Evolutionary conservation across 805 yeast species (phyloP), one percentile per base, ranked within the genome.

Genomic region (Kluyveromyces lactis): DNA sequence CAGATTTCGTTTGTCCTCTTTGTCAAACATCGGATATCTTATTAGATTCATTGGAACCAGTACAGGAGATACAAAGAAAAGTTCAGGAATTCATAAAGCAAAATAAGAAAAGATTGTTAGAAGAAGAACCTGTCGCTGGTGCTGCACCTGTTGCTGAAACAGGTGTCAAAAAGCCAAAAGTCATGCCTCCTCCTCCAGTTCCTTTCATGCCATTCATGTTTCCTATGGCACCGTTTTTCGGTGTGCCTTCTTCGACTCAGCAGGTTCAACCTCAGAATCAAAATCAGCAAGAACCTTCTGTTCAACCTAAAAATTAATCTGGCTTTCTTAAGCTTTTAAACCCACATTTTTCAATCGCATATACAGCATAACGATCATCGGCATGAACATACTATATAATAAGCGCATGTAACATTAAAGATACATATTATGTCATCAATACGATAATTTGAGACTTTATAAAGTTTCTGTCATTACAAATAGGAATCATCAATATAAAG

Each of bases 1-100:
- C 77, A 41, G 97, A 90, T 54, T 90, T 90, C 63, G 77, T 75
- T 28, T 90, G 98, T 63, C 97, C 98, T 4, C 79, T 77, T 47
- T 90, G 98, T 65, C 75, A 72, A 2, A 72, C 69, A 13, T 77
- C 74, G 18, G 96, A 87, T 42, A 70, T 85, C 1, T 77, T 77
- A 44, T 67, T 90, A 36, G 98, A 90, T 60, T 72, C 79, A 13
- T 65, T 90, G 33, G 66, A 68, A 4, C 67, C 70, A 1, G 87
- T 86, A 53, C 67, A 68, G 34, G 84, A 73, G n/a, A 66, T 77
- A 55, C 73, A 73, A 40, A 58, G 62, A 24, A 69, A 74, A 40
- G 72, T 89, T 15, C 62, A 72, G 23, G 67, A 68, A 26, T 84
- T 69, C 42, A 45, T 76, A 40, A 61, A 51, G 17, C 65, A 62